Evolutionary conservation across 805 yeast genomes (phyloP).

Genomic region (Pichia rugopelliculosa): DNA sequence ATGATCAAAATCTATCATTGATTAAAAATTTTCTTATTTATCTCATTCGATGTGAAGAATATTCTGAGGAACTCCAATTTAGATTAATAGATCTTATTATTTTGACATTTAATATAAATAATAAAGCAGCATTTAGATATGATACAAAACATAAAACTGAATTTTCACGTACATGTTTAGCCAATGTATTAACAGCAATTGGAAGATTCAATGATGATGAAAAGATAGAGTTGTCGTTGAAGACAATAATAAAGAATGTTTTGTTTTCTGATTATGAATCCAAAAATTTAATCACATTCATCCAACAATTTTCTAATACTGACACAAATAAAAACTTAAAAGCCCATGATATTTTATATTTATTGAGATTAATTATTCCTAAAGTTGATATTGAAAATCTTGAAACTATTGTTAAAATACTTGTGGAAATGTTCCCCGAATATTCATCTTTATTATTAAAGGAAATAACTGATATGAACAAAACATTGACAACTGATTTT

Average conservation of each 20-base stretch:
- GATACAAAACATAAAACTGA: slow-evolving; percentile 21
- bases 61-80: not conserved
- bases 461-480: slow-evolving; percentile 43
- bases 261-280: slow-evolving; percentile 24
- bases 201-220: not conserved
- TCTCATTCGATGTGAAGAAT: not conserved
- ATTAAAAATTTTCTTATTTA: slow-evolving; percentile 13
- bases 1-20: slow-evolving; percentile 22
- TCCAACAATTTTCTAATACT: slow-evolving; percentile 27
- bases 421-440: slow-evolving; percentile 33
- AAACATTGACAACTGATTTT: slow-evolving; percentile 46
- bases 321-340: slow-evolving; percentile 10
- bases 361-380: slow-evolving; percentile 27
- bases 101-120: slow-evolving; percentile 19
- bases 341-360: slow-evolving; percentile 20
- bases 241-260: slow-evolving; percentile 20
- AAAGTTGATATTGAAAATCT: slow-evolving; percentile 32
- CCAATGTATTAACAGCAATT: slow-evolving; percentile 14
- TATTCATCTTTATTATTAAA: slow-evolving; percentile 38
- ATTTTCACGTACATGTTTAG: slow-evolving; percentile 23
- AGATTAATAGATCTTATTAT: slow-evolving; percentile 7
- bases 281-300: slow-evolving; percentile 23
- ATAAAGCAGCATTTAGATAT: slow-evolving; percentile 19
- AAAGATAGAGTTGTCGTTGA: not conserved
- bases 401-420: slow-evolving; percentile 41